Base-by-base conservation (phyloP, 805 yeast genomes). In the Yamadazyma tumulicola region DNA sequence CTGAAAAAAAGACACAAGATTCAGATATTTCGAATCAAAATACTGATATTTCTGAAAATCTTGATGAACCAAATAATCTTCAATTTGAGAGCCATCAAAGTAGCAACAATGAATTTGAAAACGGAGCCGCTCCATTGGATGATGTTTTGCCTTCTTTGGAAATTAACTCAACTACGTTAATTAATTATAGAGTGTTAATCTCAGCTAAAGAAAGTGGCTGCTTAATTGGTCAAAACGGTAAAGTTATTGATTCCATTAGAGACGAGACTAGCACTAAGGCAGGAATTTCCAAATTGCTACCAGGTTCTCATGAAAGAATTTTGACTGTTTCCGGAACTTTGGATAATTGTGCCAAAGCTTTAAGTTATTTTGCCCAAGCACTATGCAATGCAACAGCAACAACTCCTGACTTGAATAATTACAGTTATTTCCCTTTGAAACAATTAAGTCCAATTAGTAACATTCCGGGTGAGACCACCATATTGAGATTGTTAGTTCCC, bases 151-250 rank as follows among this genome's bases (percentile, higher is more conserved):
- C 47, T 8, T 29, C 35, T 5, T 22, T 43, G 9, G 28, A 20
- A n/a, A 29, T 15, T 4, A 48, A 53, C 31, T 49, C 57, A 5
- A 45, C 58, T 3, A 61, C 68, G 5, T 52, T 61, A 29, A 62
- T 66, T 36, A 64, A 57, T 46, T 59, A 52, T 48, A 45, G 88
- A 39, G 74, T 86, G 1, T 69, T 88, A 19, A 83, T 88, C 13
- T 79, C 93, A 2, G 75, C 88, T 36, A 83, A 81, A 52, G 96
- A 88, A 57, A 89, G 95, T 9, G 96, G 96, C 12, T 84, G 87
- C 42, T 77, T 88, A 42, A 88, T 88, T 48, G 96, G 96, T 35
- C 83, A 83, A 46, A 82, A 77, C 45, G 96, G 96, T 29, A 68
- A 72, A 32, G 81, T 81, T 36, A 87, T 88, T 41, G 83, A 88